Conservation (phyloP, 2,329 filamentous ascomycete species). For the Aspergillus flavus region DNA sequence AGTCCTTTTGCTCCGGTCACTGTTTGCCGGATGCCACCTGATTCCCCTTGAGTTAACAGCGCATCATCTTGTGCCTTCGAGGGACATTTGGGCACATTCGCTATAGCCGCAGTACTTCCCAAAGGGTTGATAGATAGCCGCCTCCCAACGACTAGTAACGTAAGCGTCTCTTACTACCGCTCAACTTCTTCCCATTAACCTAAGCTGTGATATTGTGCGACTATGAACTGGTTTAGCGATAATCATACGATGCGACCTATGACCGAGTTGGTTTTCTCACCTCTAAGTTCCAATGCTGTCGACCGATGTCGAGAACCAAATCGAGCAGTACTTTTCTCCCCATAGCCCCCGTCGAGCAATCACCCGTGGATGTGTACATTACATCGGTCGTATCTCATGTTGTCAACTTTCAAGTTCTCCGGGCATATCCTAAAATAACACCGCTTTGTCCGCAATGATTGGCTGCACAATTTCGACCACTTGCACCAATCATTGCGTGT, state of each 20-base stretch:
- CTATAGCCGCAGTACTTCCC: constrained; percentile 60
- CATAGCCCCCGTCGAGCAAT: background rate
- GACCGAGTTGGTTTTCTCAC: background rate
- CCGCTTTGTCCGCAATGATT: background rate
- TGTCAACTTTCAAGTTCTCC: background rate
- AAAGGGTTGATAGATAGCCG: constrained; percentile 63
- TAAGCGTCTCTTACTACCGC: constrained; percentile 62
- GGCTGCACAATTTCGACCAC: background rate
- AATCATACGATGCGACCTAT: background rate
- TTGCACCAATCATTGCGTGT: background rate
- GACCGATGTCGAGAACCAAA: background rate
- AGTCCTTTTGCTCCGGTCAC: background rate
- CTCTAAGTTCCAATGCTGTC: background rate
- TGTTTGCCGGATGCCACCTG: background rate
- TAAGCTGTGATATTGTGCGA: background rate
- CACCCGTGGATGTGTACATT: background rate
- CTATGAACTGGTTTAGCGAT: background rate
- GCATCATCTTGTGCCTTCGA: background rate
- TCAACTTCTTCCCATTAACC: background rate
- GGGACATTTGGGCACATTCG: constrained; percentile 51
- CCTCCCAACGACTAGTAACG: constrained; percentile 65
- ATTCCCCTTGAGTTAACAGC: background rate
- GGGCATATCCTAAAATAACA: background rate
- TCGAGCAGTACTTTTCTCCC: background rate
- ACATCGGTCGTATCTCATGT: background rate